Evolutionary conservation across 805 yeast genomes (phyloP).

Genomic region (Candida ficus): DNA sequence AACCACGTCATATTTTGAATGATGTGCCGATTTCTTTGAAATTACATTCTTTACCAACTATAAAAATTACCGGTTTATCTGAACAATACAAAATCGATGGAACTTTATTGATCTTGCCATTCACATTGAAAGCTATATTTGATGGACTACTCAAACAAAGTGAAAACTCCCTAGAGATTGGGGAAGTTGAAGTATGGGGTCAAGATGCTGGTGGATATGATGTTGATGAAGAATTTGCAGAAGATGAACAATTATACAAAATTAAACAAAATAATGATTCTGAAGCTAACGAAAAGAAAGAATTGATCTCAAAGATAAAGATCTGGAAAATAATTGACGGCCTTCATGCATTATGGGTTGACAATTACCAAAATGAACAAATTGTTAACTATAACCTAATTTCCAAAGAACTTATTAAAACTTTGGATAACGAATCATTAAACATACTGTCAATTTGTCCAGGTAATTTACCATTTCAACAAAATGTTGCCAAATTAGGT

Average conservation of each 20-base stretch:
- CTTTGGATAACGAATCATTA: constrained; percentile 13
- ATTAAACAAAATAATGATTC: constrained; percentile 5
- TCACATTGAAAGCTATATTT: constrained; percentile 1
- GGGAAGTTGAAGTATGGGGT: constrained; percentile 3
- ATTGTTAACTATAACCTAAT: constrained; percentile 29
- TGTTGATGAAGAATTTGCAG: constrained; percentile 32
- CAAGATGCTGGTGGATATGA: not conserved
- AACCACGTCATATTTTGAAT: constrained; percentile 8
- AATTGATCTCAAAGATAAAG: constrained; percentile 8
- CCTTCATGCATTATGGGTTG: constrained; percentile 12
- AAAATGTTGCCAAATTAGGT: constrained; percentile 17
- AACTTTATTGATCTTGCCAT: constrained; percentile 4
- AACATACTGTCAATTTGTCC: constrained; percentile 26
- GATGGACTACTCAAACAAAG: constrained; percentile 2
- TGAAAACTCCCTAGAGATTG: not conserved
- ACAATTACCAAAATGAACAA: constrained; percentile 26
- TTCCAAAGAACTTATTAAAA: constrained; percentile 10
- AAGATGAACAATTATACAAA: constrained; percentile 46
- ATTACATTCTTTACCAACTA: constrained; percentile 1
- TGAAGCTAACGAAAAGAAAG: constrained; percentile 1
- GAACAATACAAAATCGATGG: not conserved
- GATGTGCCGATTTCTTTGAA: constrained; percentile 3
- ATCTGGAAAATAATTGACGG: constrained; percentile 11
- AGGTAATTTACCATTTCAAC: constrained; percentile 27
- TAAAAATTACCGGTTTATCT: not conserved